Base-by-base conservation (phyloP, 1,284 basidiomycete genomes). In the Heliocybe sulcata region DNA sequence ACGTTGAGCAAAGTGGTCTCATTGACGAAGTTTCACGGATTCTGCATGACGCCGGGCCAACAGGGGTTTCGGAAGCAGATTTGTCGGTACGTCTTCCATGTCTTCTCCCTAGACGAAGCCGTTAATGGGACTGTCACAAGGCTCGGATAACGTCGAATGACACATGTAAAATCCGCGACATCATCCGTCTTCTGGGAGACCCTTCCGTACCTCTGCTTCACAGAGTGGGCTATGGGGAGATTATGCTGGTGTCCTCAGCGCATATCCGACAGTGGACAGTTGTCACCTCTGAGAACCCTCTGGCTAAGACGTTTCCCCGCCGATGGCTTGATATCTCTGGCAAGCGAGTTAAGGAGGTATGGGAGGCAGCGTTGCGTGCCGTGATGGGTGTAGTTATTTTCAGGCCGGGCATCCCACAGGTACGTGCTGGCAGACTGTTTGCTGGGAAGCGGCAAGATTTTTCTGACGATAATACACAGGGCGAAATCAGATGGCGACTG, bases 321-420 rank as follows among this genome's bases (percentile, higher is more conserved):
- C 78, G 87, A 23, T 94, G 92, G 92, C 66, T 88, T 42, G 85
- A 90, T 65, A 80, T 92, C 52, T 73, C 72, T 50, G 92, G 92
- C 1, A 63, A 66, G 16, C 77, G 76, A 60, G 71, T 90, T 35
- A 64, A 70, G 8, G 79, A 81, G 52, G 76, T 82, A 35, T 94
- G 90, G 90, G 76, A 82, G 53, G 80, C 82, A 35, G 86, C 82
- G 10, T 65, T 85, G 45, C 76, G 81, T 58, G 81, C 85, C n/a
- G 81, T 90, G 26, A 74, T 83, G 48, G 81, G 85, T 2, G 67
- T 83, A 29, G 65, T 94, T 49, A 67, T 89, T 35, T 78, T 82
- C 57, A 77, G 83, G 58, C 90, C 92, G 10, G 90, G 89, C 1
- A 80, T 90, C 51, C 77, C 79, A 33, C 82, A 90, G 77, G 91